phyloP scores from a whole-genome alignment of 2,329 filamentous ascomycete species.

The Fusarium mexicanum region DNA sequence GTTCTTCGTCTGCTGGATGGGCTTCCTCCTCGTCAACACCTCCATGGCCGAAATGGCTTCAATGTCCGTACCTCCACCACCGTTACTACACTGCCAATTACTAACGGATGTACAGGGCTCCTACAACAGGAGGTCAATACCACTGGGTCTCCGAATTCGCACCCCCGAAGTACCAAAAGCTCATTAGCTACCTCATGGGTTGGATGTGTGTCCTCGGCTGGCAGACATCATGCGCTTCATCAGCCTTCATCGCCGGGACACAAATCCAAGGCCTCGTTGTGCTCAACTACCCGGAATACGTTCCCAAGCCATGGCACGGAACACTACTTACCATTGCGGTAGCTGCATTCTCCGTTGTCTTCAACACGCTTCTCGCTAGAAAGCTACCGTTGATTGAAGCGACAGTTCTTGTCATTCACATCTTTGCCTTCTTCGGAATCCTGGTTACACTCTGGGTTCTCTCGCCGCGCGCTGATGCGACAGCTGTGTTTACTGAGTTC shows the following conservation, averaged over 20 bases:
- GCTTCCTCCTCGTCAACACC: conserved; percentile 51
- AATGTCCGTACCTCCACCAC: conserved; percentile 44
- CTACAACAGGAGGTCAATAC: conserved; percentile 67
- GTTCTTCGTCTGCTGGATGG: conserved; percentile 52
- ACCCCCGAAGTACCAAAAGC: conserved; percentile 58
- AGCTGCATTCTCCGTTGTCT: conserved; percentile 25
- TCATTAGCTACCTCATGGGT: conserved; percentile 62
- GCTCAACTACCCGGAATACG: conserved; percentile 41
- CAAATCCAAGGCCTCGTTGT: conserved; percentile 56
- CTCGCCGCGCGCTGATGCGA: conserved; percentile 26
- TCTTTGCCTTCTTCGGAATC: conserved; percentile 38
- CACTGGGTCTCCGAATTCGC: conserved; percentile 67
- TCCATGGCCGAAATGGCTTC: conserved; percentile 62
- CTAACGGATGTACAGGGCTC: conserved; percentile 48
- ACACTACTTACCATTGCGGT: conserved; percentile 28
- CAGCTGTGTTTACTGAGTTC: conserved; percentile 31
- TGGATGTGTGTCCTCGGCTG: conserved; percentile 59
- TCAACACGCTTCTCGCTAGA: conserved; percentile 30
- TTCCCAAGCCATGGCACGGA: conserved; percentile 32
- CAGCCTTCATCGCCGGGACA: conserved; percentile 54
- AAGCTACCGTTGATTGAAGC: conserved; percentile 32
- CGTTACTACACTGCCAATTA: fast-evolving
- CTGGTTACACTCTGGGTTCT: conserved; percentile 38
- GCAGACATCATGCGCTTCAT: conserved; percentile 53
- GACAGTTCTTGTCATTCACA: conserved; percentile 28